Evolutionary conservation across 192 early-diverging fungal species (phyloP), one percentile per base, ranked within the genome.

Genomic region (Backusella parvicylindrica): DNA sequence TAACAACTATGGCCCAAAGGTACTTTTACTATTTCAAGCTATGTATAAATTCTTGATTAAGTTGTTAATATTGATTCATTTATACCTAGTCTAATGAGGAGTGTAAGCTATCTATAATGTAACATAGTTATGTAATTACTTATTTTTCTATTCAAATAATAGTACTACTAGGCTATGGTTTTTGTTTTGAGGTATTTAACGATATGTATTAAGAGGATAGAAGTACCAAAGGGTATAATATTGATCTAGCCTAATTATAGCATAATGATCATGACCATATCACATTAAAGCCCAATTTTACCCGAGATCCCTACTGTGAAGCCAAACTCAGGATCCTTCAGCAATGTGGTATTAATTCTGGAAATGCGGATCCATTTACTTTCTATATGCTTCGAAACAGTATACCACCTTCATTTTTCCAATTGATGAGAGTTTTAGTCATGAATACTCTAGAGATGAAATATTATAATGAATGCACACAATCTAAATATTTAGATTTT

Each of bases 1-100:
- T 60, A 91, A 91, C 79, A 91, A 91, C 66, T 92, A 92, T 77
- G 91, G 91, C 11, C 84, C 89, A 37, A 92, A 92, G 81, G 86
- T 88, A 63, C 81, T 77, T 67, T 41, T 41, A 41, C 13, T 47
- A 21, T 47, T n/a, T 18, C 43, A 6, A 60, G 12, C 9, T 60
- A 78, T 82, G 72, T 77, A 84, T 73, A 56, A 72, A 47, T 6
- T 18, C 15, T 47, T 47, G 18, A 47, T n/a, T 2, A 41, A 11
- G 12, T 13, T 13, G 12, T 47, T 47, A 47, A 47, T 35, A 72
- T 12, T 32, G 41, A 30, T 36, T 66, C 15, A 15, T n/a, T 33
- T 66, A 31, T 67, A 30, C 28, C 18, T 50, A 86, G 82, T 88
- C 89, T 6, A 92, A 92, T 73, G 90, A 92, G 85, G 91, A 91